Percentiles rank a stretch among this genome's conserved stretches.
phyloP scores from a whole-genome alignment of 164 flowering plant species.

The Liriodendron chinense region DNA sequence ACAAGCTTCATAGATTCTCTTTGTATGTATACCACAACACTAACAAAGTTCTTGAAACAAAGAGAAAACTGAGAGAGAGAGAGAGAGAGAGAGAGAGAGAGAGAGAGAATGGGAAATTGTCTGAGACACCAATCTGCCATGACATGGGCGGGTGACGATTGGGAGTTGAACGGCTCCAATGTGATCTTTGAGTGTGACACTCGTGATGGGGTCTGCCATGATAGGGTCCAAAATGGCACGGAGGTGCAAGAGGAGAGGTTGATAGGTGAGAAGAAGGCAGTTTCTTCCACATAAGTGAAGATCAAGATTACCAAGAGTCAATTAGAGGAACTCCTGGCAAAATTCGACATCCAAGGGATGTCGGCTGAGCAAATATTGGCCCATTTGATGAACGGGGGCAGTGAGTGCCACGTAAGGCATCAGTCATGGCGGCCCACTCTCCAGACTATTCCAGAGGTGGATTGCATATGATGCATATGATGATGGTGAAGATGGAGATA shows the following conservation, averaged over 20 bases:
- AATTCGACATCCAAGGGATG: background rate
- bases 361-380: background rate
- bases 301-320: constrained; percentile 8
- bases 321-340: constrained; percentile 6
- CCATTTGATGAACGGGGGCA: background rate
- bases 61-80: too few relatives aligned
- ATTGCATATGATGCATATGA: background rate
- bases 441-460: background rate
- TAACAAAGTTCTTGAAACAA: too few relatives aligned
- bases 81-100: background rate
- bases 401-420: background rate
- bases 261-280: background rate
- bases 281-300: constrained; percentile 8
- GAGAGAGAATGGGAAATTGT: background rate
- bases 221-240: background rate
- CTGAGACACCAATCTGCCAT: background rate
- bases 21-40: too few relatives aligned
- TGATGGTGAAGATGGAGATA: background rate
- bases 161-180: background rate
- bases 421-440: background rate
- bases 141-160: background rate
- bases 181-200: background rate
- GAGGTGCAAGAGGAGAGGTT: background rate
- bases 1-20: too few relatives aligned
- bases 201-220: background rate